Evolutionary conservation across 2,329 filamentous ascomycete genomes (phyloP).

Genomic region (Didymella segeticola): DNA sequence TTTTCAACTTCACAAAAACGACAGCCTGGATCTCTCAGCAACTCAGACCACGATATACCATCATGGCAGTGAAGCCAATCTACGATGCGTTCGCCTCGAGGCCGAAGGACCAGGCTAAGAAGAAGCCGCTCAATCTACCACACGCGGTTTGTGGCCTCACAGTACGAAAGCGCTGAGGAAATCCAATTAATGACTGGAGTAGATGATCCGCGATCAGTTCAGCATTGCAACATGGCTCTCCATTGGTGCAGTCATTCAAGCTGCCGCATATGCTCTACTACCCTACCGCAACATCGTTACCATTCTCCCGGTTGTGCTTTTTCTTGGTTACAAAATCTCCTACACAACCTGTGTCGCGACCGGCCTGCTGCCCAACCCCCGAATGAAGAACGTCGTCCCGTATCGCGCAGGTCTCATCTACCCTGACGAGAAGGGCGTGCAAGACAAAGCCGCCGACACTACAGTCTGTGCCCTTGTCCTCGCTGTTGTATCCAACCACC

Average conservation of each 20-base stretch:
- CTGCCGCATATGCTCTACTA: slow-evolving; percentile 1
- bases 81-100: background rate
- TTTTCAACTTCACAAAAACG: background rate
- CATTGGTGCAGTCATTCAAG: slow-evolving; percentile 14
- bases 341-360: background rate
- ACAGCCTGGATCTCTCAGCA: background rate
- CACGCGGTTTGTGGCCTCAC: background rate
- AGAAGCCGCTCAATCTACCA: background rate
- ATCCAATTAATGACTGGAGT: background rate
- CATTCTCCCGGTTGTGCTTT: slow-evolving; percentile 14
- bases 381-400: slow-evolving; percentile 6
- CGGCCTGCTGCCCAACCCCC: background rate
- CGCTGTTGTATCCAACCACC: slow-evolving; percentile 14
- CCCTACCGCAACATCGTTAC: slow-evolving; percentile 20
- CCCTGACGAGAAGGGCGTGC: slow-evolving; percentile 10
- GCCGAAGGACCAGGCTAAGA: background rate
- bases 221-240: slow-evolving; percentile 16
- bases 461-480: slow-evolving; percentile 19
- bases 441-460: background rate
- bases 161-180: background rate
- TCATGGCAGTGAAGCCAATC: background rate
- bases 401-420: slow-evolving; percentile 5
- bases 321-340: slow-evolving; percentile 12
- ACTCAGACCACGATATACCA: background rate
- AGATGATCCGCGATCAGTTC: slow-evolving; percentile 15